Conservation (phyloP, 192 early-diverging fungal species). For the Umbelopsis sp. region DNA sequence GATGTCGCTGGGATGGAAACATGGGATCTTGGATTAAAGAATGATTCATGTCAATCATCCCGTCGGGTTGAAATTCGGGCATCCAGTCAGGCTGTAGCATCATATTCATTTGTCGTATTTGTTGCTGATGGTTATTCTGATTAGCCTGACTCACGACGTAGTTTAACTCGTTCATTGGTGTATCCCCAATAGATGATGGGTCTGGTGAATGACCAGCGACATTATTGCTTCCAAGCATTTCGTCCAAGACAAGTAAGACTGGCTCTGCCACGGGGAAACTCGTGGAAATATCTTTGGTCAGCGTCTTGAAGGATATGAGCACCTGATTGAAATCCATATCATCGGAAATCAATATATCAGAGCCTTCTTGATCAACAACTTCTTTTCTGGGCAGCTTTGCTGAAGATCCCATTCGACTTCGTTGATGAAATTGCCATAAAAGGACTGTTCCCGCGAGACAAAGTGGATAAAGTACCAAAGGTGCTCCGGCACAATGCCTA, state of each 20-base stretch:
- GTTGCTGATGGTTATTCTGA: neutral
- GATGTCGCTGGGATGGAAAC: neutral
- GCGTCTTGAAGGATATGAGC: neutral
- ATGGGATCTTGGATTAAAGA: constrained; percentile 3
- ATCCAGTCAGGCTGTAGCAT: constrained; percentile 14
- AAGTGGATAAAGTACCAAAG: constrained; percentile 4
- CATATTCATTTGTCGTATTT: constrained; percentile 19
- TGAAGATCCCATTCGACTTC: neutral
- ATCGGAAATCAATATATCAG: neutral
- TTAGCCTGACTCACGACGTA: neutral
- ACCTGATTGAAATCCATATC: neutral
- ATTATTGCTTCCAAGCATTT: neutral
- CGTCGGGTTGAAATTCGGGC: constrained; percentile 2
- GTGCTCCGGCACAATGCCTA: constrained; percentile 16
- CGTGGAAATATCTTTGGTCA: constrained; percentile 2
- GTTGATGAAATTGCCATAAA: constrained; percentile 17
- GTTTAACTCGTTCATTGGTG: neutral
- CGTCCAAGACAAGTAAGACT: neutral
- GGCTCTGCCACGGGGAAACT: constrained; percentile 3
- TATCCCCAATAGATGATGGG: neutral
- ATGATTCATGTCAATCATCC: constrained; percentile 6
- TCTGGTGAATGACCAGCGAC: neutral
- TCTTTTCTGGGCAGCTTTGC: neutral
- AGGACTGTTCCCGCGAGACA: constrained; percentile 15
- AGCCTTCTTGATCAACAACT: neutral